Base-by-base conservation (phyloP, 768 basidiomycete genomes). In the Suillus brevipes region DNA sequence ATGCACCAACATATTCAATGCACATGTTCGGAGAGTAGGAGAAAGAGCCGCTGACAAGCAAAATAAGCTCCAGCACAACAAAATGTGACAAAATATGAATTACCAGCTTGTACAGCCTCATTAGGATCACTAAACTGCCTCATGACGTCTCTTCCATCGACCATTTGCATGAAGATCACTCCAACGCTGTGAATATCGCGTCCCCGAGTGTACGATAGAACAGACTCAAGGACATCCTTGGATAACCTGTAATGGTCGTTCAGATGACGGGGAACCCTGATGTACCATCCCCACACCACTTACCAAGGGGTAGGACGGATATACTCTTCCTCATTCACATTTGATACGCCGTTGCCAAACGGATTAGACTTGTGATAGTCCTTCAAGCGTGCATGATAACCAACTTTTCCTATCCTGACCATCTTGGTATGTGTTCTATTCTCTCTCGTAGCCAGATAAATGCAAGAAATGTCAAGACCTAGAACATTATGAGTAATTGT, bases 311-410 rank as follows among this genome's bases (percentile, higher is more conserved):
- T 77, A n/a, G 77, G 74, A 34, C 72, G 63, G n/a, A 43, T 47
- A 23, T 63, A n/a, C 8, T 73, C 71, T 10, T 74, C 71, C 34
- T 74, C 71, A 25, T 66, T 70, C 40, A 50, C 43, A 34, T 45
- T 34, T 6, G 60, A 37, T 61, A 73, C 40, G 16, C 69, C 65
- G 52, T 61, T 66, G 4, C 84, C 84, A 68, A 97, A 93, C 0
- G 89, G 86, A 69, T 97, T 94, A 3, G 95, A 97, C 20, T 88
- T 82, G 71, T 97, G 90, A 38, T 95, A 78, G 72, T 97, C 94
- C 31, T 89, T 79, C 38, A 98, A 80, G 1, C 84, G 84, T 6
- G 87, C 87, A 67, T 89, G 83, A 73, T 89, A 97, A 18, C 83
- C 86, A 3, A 87, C 87, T 67, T 88, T 89, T 23, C 87, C 85